Conservation (phyloP, 306 rosid species). For the Quercus mongolica region DNA sequence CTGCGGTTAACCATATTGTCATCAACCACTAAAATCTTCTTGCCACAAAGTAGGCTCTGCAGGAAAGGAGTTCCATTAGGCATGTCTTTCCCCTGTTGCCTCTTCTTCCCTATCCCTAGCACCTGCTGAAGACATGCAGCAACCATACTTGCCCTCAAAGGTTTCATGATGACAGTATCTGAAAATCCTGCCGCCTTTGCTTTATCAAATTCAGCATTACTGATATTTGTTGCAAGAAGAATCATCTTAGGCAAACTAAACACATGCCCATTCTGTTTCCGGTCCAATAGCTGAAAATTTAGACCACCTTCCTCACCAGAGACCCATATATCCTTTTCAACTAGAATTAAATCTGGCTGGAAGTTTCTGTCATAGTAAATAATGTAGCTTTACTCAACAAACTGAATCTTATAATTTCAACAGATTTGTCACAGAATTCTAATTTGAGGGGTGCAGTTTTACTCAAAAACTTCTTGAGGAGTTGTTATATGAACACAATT, state of each 20-base stretch:
- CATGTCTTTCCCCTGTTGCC: constrained; percentile 55
- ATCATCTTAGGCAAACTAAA: constrained; percentile 69
- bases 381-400: constrained; percentile 23
- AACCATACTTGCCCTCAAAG: constrained; percentile 94
- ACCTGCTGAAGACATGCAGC: constrained; percentile 99
- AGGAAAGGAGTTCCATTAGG: constrained; percentile 62
- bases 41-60: constrained; percentile 63
- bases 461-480: background rate
- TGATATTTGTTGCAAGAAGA: constrained; percentile 83
- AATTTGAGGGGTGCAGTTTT: background rate
- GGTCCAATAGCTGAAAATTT: constrained; percentile 44
- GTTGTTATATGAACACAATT: background rate
- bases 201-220: constrained; percentile 54
- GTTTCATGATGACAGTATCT: constrained; percentile 93
- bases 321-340: constrained; percentile 84
- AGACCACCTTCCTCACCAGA: constrained; percentile 63
- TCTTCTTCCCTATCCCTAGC: constrained; percentile 72
- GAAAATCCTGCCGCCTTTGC: constrained; percentile 78
- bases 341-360: constrained; percentile 75
- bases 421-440: background rate
- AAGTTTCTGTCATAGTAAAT: constrained; percentile 48
- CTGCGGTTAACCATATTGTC: constrained; percentile 84
- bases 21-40: constrained; percentile 89
- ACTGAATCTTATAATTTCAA: background rate
- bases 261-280: constrained; percentile 64